Evolutionary conservation across 2,329 filamentous ascomycete species (phyloP).

Genomic region (Akanthomyces muscarius): DNA sequence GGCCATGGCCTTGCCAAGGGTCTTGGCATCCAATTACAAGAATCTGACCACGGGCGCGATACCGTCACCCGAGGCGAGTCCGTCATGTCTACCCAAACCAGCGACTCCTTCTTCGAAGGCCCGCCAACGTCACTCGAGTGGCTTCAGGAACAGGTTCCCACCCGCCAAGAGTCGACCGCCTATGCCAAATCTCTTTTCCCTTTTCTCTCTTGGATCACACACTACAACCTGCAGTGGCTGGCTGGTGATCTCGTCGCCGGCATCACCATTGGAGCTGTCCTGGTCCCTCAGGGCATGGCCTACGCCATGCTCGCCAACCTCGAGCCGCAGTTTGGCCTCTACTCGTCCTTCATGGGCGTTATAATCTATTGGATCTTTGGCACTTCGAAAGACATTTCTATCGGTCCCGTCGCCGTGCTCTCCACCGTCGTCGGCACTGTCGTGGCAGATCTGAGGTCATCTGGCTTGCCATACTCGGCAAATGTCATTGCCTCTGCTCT

Average conservation of each 20-base stretch:
- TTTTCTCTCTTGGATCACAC: constrained; percentile 80
- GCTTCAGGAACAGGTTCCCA: constrained; percentile 61
- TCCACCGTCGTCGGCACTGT: constrained; percentile 86
- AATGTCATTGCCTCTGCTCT: constrained; percentile 74
- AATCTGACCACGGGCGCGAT: constrained; percentile 37
- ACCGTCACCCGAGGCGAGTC: constrained; percentile 75
- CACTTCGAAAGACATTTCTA: constrained; percentile 89
- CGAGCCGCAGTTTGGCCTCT: constrained; percentile 78
- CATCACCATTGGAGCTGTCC: constrained; percentile 56
- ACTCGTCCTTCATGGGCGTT: constrained; percentile 75
- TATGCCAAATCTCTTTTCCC: constrained; percentile 78
- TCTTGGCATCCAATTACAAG: constrained; percentile 77
- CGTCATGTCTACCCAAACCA: constrained; percentile 66
- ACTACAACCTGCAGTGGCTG: constrained; percentile 89
- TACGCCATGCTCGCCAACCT: constrained; percentile 82
- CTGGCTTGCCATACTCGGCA: constrained; percentile 53
- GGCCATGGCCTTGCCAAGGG: constrained; percentile 73
- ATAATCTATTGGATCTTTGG: constrained; percentile 75
- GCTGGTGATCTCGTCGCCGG: constrained; percentile 82
- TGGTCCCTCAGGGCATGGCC: constrained; percentile 96
- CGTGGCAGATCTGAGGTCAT: constrained; percentile 57
- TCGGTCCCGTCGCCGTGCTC: constrained; percentile 93
- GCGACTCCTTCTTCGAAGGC: constrained; percentile 77
- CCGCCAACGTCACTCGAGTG: constrained; percentile 74
- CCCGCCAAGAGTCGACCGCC: constrained; percentile 43